A percentile compares a stretch with the other conserved stretches of the same genome.
Evolutionary conservation across 2,329 filamentous ascomycete species (phyloP).

Genomic region (Cladophialophora exuberans): DNA sequence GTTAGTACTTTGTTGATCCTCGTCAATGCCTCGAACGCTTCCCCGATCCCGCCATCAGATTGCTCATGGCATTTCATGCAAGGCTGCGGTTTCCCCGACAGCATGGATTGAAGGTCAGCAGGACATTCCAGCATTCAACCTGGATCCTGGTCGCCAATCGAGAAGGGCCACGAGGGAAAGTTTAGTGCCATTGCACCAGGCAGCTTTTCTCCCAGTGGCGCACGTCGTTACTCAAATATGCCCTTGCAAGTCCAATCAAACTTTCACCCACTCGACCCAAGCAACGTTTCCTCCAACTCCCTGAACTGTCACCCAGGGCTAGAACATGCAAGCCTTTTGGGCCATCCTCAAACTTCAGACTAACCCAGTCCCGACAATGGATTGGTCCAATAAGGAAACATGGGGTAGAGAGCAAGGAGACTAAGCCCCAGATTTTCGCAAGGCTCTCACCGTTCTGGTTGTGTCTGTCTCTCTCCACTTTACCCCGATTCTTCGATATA

Average conservation of each 20-base stretch:
- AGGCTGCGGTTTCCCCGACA: slow-evolving; percentile 6
- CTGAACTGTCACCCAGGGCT: too few species aligned
- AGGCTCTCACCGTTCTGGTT: neutral
- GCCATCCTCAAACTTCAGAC: neutral
- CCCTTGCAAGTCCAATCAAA: slow-evolving; percentile 1
- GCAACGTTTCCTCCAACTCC: slow-evolving; percentile 5
- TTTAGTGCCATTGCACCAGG: neutral
- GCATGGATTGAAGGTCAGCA: neutral
- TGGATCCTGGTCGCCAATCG: neutral
- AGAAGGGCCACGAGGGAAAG: neutral
- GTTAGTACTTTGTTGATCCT: neutral
- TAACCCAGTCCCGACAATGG: slow-evolving; percentile 11
- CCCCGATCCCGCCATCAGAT: neutral
- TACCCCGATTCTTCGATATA: slow-evolving; percentile 11
- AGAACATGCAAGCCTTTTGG: neutral
- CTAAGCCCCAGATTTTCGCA: slow-evolving; percentile 9
- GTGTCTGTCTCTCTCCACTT: slow-evolving; percentile 13
- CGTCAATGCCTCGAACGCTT: neutral
- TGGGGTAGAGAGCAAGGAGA: slow-evolving; percentile 9
- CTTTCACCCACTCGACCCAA: neutral
- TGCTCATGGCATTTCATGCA: too few species aligned
- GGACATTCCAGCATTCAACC: neutral
- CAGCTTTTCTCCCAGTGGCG: neutral
- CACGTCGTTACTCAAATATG: neutral
- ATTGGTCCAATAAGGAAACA: slow-evolving; percentile 14